These are phyloP conservation scores for Aspergillus eucalypticola DNA, from an alignment of 2,329 filamentous ascomycete genomes.

Conservation along the genomic window DNA sequence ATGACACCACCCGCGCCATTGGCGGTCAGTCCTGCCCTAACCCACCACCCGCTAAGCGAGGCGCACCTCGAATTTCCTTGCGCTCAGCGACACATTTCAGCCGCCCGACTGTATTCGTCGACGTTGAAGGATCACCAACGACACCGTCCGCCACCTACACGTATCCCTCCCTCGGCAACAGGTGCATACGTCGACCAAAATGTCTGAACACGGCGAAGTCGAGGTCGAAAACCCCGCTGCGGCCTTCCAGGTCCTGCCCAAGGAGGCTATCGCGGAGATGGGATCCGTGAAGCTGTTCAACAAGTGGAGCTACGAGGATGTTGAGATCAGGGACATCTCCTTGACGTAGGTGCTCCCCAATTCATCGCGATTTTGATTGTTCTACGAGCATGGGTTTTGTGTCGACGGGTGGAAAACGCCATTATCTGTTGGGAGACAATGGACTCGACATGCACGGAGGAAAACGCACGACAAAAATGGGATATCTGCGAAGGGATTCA, in stretches of 20 bases:
- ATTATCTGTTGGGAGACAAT: slow-evolving; percentile 12
- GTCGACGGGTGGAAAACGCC: slow-evolving; percentile 3
- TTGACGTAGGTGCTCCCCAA: slow-evolving; percentile 76
- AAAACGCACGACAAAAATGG: slow-evolving; percentile 7
- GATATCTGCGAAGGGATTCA: slow-evolving; percentile 8
- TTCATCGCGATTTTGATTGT: slow-evolving; percentile 29
- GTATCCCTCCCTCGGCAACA: slow-evolving; percentile 42
- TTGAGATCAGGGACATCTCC: slow-evolving; percentile 99
- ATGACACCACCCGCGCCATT: slow-evolving; percentile 25
- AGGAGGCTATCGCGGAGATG: slow-evolving; percentile 86
- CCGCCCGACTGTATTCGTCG: slow-evolving; percentile 38
- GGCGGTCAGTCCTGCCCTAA: slow-evolving; percentile 37
- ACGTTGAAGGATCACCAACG: slow-evolving; percentile 38
- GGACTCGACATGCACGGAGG: slow-evolving; percentile 11
- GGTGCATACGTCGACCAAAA: slow-evolving; percentile 56
- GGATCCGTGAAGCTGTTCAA: slow-evolving; percentile 96
- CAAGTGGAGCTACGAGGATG: slow-evolving; percentile 98
- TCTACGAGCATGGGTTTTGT: slow-evolving; percentile 15
- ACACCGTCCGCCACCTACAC: slow-evolving; percentile 42
- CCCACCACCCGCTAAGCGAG: slow-evolving; percentile 48
- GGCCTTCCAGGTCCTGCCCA: slow-evolving; percentile 77
- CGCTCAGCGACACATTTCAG: slow-evolving; percentile 36
- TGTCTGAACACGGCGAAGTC: slow-evolving; percentile 95
- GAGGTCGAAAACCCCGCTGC: slow-evolving; percentile 78
- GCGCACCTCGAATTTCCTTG: slow-evolving; percentile 43